These are phyloP conservation scores for Penicillium sclerotigenum DNA, from an alignment of 2,329 filamentous ascomycete genomes.

Conservation along the genomic window DNA sequence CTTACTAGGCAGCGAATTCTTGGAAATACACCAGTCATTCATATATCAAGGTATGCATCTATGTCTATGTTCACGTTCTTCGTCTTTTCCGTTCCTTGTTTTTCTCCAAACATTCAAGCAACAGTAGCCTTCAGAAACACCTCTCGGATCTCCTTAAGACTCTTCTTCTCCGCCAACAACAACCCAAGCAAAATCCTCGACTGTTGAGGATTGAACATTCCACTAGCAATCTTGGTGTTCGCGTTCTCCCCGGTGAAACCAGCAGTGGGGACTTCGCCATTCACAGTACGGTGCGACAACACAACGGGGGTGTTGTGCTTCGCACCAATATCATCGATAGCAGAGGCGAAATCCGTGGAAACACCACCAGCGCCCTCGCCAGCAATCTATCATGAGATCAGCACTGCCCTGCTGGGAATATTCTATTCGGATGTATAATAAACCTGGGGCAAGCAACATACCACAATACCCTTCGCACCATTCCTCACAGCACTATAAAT, in stretches of 20 bases:
- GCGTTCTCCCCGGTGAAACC: slow-evolving; percentile 9
- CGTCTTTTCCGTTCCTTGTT: neutral
- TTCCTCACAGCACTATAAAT: slow-evolving; percentile 22
- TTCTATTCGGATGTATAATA: fast-evolving
- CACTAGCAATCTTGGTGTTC: slow-evolving; percentile 20
- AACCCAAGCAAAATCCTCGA: slow-evolving; percentile 9
- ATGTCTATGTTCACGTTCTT: neutral
- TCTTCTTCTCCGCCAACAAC: slow-evolving; percentile 12
- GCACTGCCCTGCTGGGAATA: neutral
- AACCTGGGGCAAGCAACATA: slow-evolving; percentile 8
- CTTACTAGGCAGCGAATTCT: neutral
- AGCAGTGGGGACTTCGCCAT: slow-evolving; percentile 25
- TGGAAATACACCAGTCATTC: neutral
- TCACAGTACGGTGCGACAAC: slow-evolving; percentile 24
- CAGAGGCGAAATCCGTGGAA: slow-evolving; percentile 13
- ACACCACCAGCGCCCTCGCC: slow-evolving; percentile 26
- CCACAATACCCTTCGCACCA: slow-evolving; percentile 27
- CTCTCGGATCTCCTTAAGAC: slow-evolving; percentile 8
- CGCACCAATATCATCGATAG: slow-evolving; percentile 16
- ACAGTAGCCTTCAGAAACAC: slow-evolving; percentile 9
- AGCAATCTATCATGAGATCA: slow-evolving; percentile 14
- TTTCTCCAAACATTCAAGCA: neutral
- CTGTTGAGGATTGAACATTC: slow-evolving; percentile 16
- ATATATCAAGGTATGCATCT: neutral
- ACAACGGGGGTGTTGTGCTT: slow-evolving; percentile 22